These are phyloP conservation scores for Candida namnaoensis DNA, from an alignment of 805 yeast genomes.

Conservation along the genomic window DNA sequence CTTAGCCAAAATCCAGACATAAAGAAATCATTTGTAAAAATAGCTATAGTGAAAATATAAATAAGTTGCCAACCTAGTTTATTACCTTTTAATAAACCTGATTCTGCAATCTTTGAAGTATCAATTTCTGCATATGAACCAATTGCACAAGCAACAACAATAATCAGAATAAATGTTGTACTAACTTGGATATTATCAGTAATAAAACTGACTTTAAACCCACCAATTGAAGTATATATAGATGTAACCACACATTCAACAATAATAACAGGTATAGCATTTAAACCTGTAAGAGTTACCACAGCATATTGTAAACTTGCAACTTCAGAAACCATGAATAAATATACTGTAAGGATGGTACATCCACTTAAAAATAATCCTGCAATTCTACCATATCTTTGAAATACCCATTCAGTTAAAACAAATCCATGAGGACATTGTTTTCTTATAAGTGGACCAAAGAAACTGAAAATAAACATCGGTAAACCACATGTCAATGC, in stretches of 20 bases:
- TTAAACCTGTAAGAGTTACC: constrained; percentile 66
- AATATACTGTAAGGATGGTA: constrained; percentile 75
- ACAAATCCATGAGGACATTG: constrained; percentile 88
- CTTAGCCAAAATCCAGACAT: constrained; percentile 92
- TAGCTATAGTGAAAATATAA: constrained; percentile 78
- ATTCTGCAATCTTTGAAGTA: constrained; percentile 49
- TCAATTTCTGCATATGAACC: constrained; percentile 62
- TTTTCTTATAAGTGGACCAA: constrained; percentile 74
- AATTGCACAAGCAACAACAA: constrained; percentile 72
- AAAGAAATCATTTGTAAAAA: constrained; percentile 84
- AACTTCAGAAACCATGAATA: constrained; percentile 83
- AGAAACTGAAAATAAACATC: constrained; percentile 68
- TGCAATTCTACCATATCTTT: constrained; percentile 65
- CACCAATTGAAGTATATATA: constrained; percentile 81
- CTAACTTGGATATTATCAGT: constrained; percentile 85
- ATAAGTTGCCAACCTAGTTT: constrained; percentile 84
- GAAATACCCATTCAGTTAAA: constrained; percentile 89
- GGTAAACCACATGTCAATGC: constrained; percentile 77
- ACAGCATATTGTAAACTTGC: constrained; percentile 75
- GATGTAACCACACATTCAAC: constrained; percentile 84
- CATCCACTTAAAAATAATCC: constrained; percentile 72
- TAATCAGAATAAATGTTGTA: constrained; percentile 54
- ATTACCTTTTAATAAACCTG: constrained; percentile 56
- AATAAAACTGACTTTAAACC: constrained; percentile 78
- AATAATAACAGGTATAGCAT: constrained; percentile 74